Evolutionary conservation across 2,329 filamentous ascomycete genomes (phyloP).

Genomic region (Aspergillus sp.): DNA sequence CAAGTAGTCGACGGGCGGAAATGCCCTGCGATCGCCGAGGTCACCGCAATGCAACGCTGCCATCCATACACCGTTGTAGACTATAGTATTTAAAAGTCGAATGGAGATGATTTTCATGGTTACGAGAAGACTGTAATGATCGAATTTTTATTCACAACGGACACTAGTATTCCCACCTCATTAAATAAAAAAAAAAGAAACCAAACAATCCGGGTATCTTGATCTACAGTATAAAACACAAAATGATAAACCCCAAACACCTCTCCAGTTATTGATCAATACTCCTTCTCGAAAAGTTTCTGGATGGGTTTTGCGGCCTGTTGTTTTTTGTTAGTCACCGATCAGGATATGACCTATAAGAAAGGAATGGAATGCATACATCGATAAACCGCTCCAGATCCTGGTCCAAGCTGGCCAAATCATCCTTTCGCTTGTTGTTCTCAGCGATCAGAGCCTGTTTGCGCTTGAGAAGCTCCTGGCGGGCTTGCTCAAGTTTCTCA

Average conservation of each 20-base stretch:
- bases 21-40: neutral
- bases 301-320: conserved; percentile 86
- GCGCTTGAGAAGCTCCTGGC: conserved; percentile 72
- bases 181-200: conserved; percentile 7
- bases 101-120: neutral
- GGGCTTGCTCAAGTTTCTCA: conserved; percentile 78
- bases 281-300: conserved; percentile 77
- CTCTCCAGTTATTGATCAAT: conserved; percentile 27
- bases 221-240: conserved; percentile 22
- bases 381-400: conserved; percentile 94
- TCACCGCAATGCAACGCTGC: neutral
- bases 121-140: neutral
- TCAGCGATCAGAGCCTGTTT: conserved; percentile 69
- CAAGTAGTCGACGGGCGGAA: conserved; percentile 16
- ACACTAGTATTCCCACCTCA: neutral
- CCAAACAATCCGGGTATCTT: conserved; percentile 26
- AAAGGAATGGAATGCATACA: conserved; percentile 48
- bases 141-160: too few relatives aligned
- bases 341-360: neutral
- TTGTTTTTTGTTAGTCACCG: conserved; percentile 8
- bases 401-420: conserved; percentile 84
- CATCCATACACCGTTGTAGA: neutral
- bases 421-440: conserved; percentile 92
- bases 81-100: too few relatives aligned
- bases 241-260: conserved; percentile 1